These are phyloP conservation scores for Entoloma clypeatum DNA, from an alignment of 1,284 basidiomycete genomes.

Conservation along the genomic window DNA sequence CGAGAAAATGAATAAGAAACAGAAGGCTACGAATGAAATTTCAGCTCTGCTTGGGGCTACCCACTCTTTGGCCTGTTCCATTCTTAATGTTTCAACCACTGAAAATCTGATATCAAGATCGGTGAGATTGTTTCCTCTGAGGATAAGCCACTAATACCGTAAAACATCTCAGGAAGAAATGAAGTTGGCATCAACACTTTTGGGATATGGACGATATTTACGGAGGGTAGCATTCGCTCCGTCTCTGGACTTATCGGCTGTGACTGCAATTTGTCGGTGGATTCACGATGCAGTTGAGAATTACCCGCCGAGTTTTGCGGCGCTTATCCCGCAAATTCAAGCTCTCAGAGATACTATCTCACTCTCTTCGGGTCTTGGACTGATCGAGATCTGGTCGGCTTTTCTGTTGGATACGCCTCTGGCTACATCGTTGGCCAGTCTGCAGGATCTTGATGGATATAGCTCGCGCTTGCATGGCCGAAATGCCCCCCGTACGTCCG, in stretches of 20 bases:
- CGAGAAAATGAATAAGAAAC: constrained; percentile 9
- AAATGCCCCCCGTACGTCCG: constrained; percentile 12
- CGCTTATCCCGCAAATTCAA: constrained; percentile 28
- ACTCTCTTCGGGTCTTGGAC: constrained; percentile 51
- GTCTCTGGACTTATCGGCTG: constrained; percentile 46
- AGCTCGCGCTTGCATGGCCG: constrained; percentile 10
- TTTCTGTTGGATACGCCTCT: constrained; percentile 26
- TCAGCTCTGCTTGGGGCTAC: constrained; percentile 10
- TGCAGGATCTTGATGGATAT: constrained; percentile 10
- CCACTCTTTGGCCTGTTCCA: constrained; percentile 6
- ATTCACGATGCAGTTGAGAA: constrained; percentile 37
- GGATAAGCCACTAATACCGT: neutral
- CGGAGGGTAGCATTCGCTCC: constrained; percentile 23
- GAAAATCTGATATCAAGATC: neutral
- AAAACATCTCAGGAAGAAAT: constrained; percentile 14
- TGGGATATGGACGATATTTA: constrained; percentile 35
- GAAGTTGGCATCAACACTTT: constrained; percentile 28
- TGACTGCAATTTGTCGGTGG: constrained; percentile 31
- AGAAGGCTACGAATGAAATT: constrained; percentile 12
- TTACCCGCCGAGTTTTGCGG: constrained; percentile 30
- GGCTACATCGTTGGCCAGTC: constrained; percentile 1
- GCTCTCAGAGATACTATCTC: constrained; percentile 41
- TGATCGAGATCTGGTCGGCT: constrained; percentile 53
- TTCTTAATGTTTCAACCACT: constrained; percentile 6
- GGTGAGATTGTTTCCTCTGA: constrained; percentile 11